Evolutionary conservation across 1,284 basidiomycete genomes (phyloP).

Genomic region (Moesziomyces antarcticus): DNA sequence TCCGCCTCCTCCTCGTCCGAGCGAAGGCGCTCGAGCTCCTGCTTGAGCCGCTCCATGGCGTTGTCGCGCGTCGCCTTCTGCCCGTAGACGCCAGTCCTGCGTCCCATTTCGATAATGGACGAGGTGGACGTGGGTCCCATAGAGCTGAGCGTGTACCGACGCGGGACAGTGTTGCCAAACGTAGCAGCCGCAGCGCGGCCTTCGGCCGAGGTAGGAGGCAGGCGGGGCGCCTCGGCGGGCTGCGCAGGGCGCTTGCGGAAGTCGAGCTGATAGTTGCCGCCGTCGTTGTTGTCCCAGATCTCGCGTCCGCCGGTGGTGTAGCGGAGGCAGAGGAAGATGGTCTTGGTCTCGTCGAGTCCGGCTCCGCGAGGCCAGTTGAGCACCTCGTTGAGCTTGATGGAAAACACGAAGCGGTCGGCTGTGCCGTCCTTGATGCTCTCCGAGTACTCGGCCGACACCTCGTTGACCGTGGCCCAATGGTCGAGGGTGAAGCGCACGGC

Average conservation of each 20-base stretch:
- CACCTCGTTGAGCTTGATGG: conserved; percentile 71
- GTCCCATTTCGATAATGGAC: conserved; percentile 53
- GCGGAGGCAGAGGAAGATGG: conserved; percentile 81
- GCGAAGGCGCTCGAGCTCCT: conserved; percentile 70
- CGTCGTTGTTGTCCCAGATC: conserved; percentile 91
- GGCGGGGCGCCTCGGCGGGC: conserved; percentile 25
- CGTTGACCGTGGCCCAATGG: conserved; percentile 93
- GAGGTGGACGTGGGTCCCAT: conserved; percentile 37
- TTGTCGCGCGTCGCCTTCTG: conserved; percentile 62
- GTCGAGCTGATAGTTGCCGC: conserved; percentile 80
- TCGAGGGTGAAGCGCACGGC: conserved; percentile 92
- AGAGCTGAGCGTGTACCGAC: conserved; percentile 42
- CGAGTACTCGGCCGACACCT: conserved; percentile 83
- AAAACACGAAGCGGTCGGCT: conserved; percentile 75
- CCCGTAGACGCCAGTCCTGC: conserved; percentile 56
- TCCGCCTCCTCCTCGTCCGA: conserved; percentile 70
- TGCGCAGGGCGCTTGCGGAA: conserved; percentile 64
- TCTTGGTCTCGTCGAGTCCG: conserved; percentile 81
- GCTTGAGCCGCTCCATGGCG: conserved; percentile 69
- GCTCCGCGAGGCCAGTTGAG: conserved; percentile 65
- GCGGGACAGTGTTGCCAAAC: conserved; percentile 36
- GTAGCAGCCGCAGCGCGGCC: conserved; percentile 12
- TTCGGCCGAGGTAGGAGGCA: conserved; percentile 28
- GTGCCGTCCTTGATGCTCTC: conserved; percentile 73
- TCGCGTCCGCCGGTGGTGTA: conserved; percentile 80